Conservation (phyloP, 345 rosid genomes). For the Stellera chamaejasme region DNA sequence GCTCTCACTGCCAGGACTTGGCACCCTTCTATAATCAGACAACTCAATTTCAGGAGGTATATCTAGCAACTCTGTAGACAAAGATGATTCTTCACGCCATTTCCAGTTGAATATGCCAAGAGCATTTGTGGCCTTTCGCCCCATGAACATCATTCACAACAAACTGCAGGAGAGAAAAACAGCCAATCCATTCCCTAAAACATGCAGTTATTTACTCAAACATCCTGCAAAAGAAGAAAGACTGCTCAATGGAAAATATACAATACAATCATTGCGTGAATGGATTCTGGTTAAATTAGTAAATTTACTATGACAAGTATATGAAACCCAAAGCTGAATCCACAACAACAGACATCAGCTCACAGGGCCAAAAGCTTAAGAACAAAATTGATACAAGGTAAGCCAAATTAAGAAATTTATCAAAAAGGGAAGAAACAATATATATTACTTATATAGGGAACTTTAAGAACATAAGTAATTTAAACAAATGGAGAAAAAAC, state of each 20-base stretch:
- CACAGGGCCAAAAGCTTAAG: no score
- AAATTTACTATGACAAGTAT: neutral
- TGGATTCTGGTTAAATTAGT: no score
- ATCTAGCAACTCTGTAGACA: conserved; percentile 67
- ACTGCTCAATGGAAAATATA: conserved; percentile 5
- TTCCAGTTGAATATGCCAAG: conserved; percentile 59
- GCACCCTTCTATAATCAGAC: conserved; percentile 67
- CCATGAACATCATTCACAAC: conserved; percentile 76
- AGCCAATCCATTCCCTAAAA: conserved; percentile 82
- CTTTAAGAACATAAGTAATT: neutral
- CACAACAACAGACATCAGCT: neutral
- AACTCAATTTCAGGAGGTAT: conserved; percentile 87
- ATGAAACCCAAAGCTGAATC: neutral
- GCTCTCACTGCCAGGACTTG: conserved; percentile 95
- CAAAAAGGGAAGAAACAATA: neutral
- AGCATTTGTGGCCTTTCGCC: conserved; percentile 53
- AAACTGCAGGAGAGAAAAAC: conserved; percentile 41
- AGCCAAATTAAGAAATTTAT: neutral
- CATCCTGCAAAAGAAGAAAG: neutral
- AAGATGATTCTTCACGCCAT: conserved; percentile 60
- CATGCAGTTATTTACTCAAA: conserved; percentile 15
- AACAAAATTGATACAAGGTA: no score
- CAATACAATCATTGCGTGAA: conserved; percentile 6
- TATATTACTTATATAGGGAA: neutral
- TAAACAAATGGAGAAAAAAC: neutral